Evolutionary conservation across 2,329 filamentous ascomycete genomes (phyloP).

Genomic region (Botrytis elliptica): DNA sequence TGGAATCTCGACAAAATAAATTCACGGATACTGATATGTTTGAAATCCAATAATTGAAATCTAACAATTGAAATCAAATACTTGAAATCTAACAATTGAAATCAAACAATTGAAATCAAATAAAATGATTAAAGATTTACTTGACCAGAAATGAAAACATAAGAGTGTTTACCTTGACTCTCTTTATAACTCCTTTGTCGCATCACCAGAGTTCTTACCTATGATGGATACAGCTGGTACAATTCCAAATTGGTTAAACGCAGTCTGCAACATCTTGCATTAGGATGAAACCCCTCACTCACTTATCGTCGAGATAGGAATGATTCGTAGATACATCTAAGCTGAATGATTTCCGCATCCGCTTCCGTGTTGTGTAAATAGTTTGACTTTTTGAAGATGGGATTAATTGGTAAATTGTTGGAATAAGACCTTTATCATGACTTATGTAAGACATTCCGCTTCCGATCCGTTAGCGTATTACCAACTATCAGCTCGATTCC

Average conservation of each 20-base stretch:
- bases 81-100: not conserved
- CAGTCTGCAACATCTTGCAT: not conserved
- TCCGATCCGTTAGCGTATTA: conserved; percentile 11
- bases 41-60: not conserved
- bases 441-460: conserved; percentile 13
- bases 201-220: conserved; percentile 1
- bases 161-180: not conserved
- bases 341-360: conserved; percentile 3
- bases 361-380: conserved; percentile 16
- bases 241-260: conserved; percentile 10
- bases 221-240: not conserved
- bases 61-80: not conserved
- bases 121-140: not conserved
- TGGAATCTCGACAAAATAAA: not conserved
- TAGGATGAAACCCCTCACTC: not conserved
- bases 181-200: conserved; percentile 6
- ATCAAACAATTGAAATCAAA: not conserved
- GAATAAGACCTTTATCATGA: not conserved
- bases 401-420: not conserved
- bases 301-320: conserved; percentile 14
- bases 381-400: not conserved
- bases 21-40: not conserved
- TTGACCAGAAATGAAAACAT: not conserved
- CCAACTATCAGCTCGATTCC: not conserved
- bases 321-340: not conserved